Conservation (phyloP, 345 rosid genomes). For the Salix suchowensis region DNA sequence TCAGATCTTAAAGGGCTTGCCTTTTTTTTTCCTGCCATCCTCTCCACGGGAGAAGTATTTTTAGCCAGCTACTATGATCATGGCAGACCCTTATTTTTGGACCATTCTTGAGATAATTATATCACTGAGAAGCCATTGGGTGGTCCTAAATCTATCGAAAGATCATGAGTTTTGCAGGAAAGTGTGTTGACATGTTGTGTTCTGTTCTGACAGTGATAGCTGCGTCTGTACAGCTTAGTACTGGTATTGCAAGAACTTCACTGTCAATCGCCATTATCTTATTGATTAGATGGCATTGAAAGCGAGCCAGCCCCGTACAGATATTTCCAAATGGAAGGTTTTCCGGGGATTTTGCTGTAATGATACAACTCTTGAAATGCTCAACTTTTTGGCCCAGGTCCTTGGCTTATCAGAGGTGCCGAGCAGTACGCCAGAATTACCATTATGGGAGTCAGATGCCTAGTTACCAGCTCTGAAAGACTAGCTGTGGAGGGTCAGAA, state of each 20-base stretch:
- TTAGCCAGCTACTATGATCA: conserved; percentile 7
- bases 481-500: too few relatives aligned
- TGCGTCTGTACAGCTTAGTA: not conserved
- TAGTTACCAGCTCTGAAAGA: too few relatives aligned
- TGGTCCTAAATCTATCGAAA: conserved; percentile 1
- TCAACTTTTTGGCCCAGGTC: not conserved
- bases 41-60: not conserved
- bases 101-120: conserved; percentile 17
- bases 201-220: not conserved
- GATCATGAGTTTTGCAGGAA: not conserved
- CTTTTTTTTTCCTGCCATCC: conserved; percentile 10
- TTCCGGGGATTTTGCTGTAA: not conserved
- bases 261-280: not conserved
- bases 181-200: not conserved
- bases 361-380: not conserved
- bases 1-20: conserved; percentile 10
- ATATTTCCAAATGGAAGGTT: not conserved
- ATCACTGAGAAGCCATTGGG: not conserved
- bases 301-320: not conserved
- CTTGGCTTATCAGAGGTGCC: too few relatives aligned
- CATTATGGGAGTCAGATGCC: too few relatives aligned
- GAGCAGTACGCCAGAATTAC: too few relatives aligned
- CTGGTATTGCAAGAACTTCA: not conserved
- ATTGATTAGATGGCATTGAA: not conserved
- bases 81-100: conserved; percentile 3